Percentiles rank a stretch among this genome's conserved stretches.
Conservation (phyloP, 495 filamentous ascomycete genomes). For the Poronia punctata region DNA sequence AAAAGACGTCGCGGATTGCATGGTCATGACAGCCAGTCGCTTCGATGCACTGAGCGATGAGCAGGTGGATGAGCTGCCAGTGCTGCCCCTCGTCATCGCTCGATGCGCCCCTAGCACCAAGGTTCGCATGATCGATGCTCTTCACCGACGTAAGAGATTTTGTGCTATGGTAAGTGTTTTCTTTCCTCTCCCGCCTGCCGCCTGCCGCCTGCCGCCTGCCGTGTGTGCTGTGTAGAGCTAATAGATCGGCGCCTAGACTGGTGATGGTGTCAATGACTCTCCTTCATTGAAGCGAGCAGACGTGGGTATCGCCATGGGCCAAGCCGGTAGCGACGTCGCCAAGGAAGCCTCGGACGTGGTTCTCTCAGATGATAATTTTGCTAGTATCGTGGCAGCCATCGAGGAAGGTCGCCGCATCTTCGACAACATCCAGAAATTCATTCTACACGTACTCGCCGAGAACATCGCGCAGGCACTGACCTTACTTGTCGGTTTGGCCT, state of each 20-base stretch:
- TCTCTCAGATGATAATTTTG: conserved; percentile 72
- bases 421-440: conserved; percentile 74
- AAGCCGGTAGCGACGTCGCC: conserved; percentile 63
- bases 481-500: conserved; percentile 62
- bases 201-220: too few species aligned
- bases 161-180: conserved; percentile 47
- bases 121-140: conserved; percentile 63
- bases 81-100: conserved; percentile 61
- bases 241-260: too few species aligned
- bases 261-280: conserved; percentile 75
- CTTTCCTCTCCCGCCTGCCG: too few species aligned
- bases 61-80: conserved; percentile 54
- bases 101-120: conserved; percentile 65
- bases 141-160: conserved; percentile 58
- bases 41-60: conserved; percentile 56
- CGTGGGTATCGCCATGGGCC: conserved; percentile 73
- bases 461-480: conserved; percentile 66
- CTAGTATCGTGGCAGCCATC: conserved; percentile 64
- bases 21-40: conserved; percentile 58
- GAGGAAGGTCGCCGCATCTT: conserved; percentile 68
- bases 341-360: conserved; percentile 75
- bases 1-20: conserved; percentile 50
- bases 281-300: conserved; percentile 67
- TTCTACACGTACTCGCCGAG: conserved; percentile 64
- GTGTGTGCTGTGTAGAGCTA: too few species aligned